A percentile compares a stretch with the other conserved stretches of the same genome.
Evolutionary conservation across 2,329 filamentous ascomycete species (phyloP).

Genomic region (Monosporascus sp.): DNA sequence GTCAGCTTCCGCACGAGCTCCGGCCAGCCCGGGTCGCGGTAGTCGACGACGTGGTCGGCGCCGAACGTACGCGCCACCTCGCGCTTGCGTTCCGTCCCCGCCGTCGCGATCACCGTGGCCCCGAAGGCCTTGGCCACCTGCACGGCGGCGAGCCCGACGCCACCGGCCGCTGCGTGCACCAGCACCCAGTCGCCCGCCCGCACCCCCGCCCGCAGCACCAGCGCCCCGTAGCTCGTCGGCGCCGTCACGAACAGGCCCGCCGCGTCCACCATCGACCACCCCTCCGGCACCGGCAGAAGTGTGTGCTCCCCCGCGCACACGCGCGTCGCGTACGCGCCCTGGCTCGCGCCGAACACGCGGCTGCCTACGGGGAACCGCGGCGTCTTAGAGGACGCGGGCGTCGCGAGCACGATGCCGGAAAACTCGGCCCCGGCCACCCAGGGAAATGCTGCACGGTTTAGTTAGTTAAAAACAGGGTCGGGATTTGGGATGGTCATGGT

Average conservation of each 20-base stretch:
- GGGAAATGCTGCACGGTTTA: conserved; percentile 54
- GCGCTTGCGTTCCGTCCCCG: conserved; percentile 73
- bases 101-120: conserved; percentile 89
- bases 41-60: conserved; percentile 79
- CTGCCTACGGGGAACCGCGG: conserved; percentile 69
- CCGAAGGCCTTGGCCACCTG: conserved; percentile 91
- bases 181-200: conserved; percentile 81
- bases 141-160: conserved; percentile 85
- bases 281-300: conserved; percentile 68
- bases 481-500: too few relatives aligned
- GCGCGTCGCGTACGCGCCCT: conserved; percentile 81
- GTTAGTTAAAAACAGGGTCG: neutral
- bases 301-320: conserved; percentile 60
- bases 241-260: conserved; percentile 89
- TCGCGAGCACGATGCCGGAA: conserved; percentile 67
- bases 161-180: conserved; percentile 87
- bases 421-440: conserved; percentile 89
- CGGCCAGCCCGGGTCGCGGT: conserved; percentile 60
- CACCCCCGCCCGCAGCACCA: conserved; percentile 72
- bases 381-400: conserved; percentile 46
- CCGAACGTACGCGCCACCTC: conserved; percentile 74
- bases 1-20: conserved; percentile 70
- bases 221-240: conserved; percentile 79
- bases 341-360: conserved; percentile 77
- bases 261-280: conserved; percentile 80